phyloP scores from a whole-genome alignment of 164 flowering plant species.

The Tetracentron sinense region DNA sequence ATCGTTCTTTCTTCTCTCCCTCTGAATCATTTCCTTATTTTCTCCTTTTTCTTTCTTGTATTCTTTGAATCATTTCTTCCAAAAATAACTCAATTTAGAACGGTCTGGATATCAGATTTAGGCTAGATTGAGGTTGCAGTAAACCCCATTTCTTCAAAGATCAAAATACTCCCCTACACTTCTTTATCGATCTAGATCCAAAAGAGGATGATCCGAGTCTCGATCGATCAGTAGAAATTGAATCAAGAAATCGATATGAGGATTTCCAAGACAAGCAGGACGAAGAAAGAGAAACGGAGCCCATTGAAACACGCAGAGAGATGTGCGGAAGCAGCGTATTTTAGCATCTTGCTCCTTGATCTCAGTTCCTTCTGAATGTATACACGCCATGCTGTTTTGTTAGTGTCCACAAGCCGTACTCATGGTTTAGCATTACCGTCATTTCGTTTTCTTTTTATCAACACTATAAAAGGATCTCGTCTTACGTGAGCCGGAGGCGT shows the following conservation, averaged over 20 bases:
- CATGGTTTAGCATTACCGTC: slow-evolving; percentile 1
- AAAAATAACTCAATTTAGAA: too few species aligned
- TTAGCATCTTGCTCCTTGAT: background rate
- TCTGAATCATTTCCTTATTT: too few species aligned
- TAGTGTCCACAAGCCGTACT: background rate
- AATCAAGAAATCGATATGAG: background rate
- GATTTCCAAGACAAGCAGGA: slow-evolving; percentile 5
- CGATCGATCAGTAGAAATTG: background rate
- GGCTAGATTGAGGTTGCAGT: too few species aligned
- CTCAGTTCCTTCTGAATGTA: background rate
- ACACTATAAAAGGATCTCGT: too few species aligned
- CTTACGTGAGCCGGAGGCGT: too few species aligned
- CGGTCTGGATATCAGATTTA: too few species aligned
- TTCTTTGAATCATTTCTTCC: too few species aligned
- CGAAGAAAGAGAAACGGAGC: slow-evolving; percentile 19
- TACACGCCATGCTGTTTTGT: background rate
- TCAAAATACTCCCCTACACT: too few species aligned
- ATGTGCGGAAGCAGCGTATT: background rate
- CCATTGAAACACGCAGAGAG: slow-evolving; percentile 15
- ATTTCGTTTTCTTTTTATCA: too few species aligned
- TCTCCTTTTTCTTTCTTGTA: too few species aligned
- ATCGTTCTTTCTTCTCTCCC: too few species aligned
- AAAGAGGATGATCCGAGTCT: background rate
- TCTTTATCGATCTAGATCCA: slow-evolving; percentile 6
- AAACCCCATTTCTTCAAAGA: too few species aligned